Evolutionary conservation across 441 rosid species (phyloP).

Genomic region (Daphne laureola): DNA sequence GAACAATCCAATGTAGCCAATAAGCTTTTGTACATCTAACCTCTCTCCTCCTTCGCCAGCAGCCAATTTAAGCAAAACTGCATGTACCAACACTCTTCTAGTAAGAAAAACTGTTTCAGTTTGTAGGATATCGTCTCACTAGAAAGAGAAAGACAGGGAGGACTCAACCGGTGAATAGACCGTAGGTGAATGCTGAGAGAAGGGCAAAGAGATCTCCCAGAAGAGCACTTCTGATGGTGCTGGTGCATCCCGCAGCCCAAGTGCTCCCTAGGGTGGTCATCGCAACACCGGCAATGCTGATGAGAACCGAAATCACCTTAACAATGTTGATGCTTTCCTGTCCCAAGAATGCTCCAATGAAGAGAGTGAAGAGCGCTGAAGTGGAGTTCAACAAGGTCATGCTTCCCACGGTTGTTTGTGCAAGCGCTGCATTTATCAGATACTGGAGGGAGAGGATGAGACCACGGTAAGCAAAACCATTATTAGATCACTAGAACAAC

Average conservation of each 20-base stretch:
- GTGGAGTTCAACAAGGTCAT: constrained; percentile 37
- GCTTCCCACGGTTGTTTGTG: constrained; percentile 37
- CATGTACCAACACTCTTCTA: constrained; percentile 18
- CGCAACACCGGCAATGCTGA: constrained; percentile 49
- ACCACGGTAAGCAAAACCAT: too few species aligned
- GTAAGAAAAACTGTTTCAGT: constrained; percentile 16
- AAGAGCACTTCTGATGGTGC: constrained; percentile 21
- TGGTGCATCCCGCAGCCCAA: constrained; percentile 19
- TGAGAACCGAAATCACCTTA: constrained; percentile 30
- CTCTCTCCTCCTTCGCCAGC: constrained; percentile 36
- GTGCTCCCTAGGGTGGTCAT: constrained; percentile 38
- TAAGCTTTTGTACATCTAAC: constrained; percentile 38
- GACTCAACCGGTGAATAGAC: constrained; percentile 31
- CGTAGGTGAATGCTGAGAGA: constrained; percentile 35
- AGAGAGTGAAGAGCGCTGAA: constrained; percentile 42
- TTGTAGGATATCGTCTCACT: too few species aligned
- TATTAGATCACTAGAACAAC: too few species aligned
- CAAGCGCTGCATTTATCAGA: constrained; percentile 39
- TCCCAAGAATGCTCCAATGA: constrained; percentile 35
- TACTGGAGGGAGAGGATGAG: constrained; percentile 21
- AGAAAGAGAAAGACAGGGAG: too few species aligned
- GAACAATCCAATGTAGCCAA: constrained; percentile 36
- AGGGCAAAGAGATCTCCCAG: constrained; percentile 35
- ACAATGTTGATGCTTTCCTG: constrained; percentile 28
- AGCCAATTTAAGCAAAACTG: constrained; percentile 40